Conservation (phyloP, 2,329 filamentous ascomycete species). For the Stagonosporopsis vannaccii region DNA sequence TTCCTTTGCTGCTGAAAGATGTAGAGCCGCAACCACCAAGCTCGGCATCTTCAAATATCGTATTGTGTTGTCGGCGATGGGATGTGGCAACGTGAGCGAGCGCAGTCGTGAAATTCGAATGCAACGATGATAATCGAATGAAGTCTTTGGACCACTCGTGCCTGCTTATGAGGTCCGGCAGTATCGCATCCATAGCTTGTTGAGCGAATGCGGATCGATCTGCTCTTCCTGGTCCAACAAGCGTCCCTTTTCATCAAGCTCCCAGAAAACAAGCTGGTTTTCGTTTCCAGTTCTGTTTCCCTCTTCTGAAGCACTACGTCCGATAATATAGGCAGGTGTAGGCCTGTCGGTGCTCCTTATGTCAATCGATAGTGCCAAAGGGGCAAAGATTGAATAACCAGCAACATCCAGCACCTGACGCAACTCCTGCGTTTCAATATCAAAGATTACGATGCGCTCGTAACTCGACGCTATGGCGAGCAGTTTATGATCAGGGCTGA, state of each 20-base stretch:
- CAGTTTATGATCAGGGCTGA: slow-evolving; percentile 34
- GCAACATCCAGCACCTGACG: slow-evolving; percentile 34
- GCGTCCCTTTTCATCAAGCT: slow-evolving; percentile 37
- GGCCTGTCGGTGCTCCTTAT: not conserved
- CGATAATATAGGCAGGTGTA: slow-evolving; percentile 30
- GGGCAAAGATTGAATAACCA: slow-evolving; percentile 28
- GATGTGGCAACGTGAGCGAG: slow-evolving; percentile 27
- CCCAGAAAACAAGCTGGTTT: slow-evolving; percentile 35
- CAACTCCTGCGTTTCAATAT: slow-evolving; percentile 31
- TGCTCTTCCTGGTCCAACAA: slow-evolving; percentile 38
- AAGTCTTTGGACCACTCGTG: slow-evolving; percentile 41
- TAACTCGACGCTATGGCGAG: slow-evolving; percentile 30
- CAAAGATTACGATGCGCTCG: slow-evolving; percentile 29
- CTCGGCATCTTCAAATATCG: slow-evolving; percentile 24
- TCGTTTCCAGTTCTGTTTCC: not conserved
- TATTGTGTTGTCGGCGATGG: slow-evolving; percentile 34
- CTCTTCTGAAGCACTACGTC: slow-evolving; percentile 22
- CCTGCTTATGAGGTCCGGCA: slow-evolving; percentile 28
- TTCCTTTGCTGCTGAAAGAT: slow-evolving; percentile 32
- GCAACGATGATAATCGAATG: slow-evolving; percentile 27
- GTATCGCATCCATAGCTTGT: slow-evolving; percentile 38
- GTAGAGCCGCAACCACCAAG: slow-evolving; percentile 21
- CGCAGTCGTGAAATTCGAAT: slow-evolving; percentile 29
- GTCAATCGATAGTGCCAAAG: not conserved
- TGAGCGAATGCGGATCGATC: slow-evolving; percentile 32